A percentile compares a stretch with the other conserved stretches of the same genome.
Conservation (phyloP, 2,329 filamentous ascomycete genomes). For the Penicillium rolfsii region DNA sequence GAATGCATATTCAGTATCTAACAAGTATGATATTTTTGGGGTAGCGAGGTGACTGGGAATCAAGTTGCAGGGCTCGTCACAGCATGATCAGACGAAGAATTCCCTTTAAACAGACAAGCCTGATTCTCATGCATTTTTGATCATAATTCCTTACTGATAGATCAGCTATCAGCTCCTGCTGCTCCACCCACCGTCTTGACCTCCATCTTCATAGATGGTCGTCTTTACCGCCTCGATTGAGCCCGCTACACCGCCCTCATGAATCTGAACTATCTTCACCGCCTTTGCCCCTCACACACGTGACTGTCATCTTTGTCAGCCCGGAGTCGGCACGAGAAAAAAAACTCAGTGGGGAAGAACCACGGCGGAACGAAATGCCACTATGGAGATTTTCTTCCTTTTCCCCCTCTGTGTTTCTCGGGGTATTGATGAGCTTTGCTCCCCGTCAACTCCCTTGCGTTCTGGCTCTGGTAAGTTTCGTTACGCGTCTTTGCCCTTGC, state of each 20-base stretch:
- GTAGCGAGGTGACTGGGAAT: too few species aligned
- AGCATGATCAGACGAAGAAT: neutral
- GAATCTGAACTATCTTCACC: neutral
- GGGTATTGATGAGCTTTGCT: slow-evolving; percentile 29
- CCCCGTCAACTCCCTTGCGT: slow-evolving; percentile 13
- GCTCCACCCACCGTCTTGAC: too few species aligned
- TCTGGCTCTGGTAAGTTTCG: slow-evolving; percentile 24
- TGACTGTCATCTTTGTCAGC: slow-evolving; percentile 15
- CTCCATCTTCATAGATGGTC: too few species aligned
- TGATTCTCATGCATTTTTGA: neutral
- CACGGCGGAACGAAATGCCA: slow-evolving; percentile 23
- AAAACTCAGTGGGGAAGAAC: slow-evolving; percentile 25
- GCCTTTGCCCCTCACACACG: neutral
- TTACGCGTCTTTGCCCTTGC: slow-evolving; percentile 7
- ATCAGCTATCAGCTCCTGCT: too few species aligned
- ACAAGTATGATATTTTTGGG: too few species aligned
- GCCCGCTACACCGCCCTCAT: neutral
- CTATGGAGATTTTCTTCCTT: slow-evolving; percentile 25
- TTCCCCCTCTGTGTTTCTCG: slow-evolving; percentile 22
- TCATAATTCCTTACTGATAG: neutral
- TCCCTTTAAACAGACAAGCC: neutral
- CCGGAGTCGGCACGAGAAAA: slow-evolving; percentile 23
- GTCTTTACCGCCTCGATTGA: neutral
- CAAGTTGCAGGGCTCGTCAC: too few species aligned
- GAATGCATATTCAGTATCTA: too few species aligned